Base-by-base conservation (phyloP, 306 rosid species). In the Citrullus mucosospermus region DNA sequence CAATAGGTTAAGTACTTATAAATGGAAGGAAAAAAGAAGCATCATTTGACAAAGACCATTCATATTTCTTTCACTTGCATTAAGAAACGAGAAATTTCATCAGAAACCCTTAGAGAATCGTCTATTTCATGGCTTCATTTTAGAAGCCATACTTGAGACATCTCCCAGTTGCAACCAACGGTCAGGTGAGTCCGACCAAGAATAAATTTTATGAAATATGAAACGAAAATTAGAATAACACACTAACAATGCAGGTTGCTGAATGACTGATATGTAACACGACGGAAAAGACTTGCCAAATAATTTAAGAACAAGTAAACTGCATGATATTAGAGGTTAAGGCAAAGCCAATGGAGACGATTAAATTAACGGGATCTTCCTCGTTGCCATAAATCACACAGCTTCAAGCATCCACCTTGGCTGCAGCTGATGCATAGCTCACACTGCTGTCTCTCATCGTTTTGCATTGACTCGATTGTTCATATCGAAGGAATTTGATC, bases 371-470 rank as follows among this genome's bases (percentile, higher is more conserved):
- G 20, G 20, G 60, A 28, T 30, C 69, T 28, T 62, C 36, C 51
- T 65, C 71, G 3, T 12, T 5, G 71, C 71, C 20, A 14, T 73
- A 51, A 73, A 32, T 74, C 78, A 54, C 63, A 74, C 82, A 82
- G 83, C 88, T 84, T 85, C 90, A 92, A 72, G 75, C 85, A 61
- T 90, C 91, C 68, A 83, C 39, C 82, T 85, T 93, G 66, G 98
- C 99, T 30, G 99, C 98, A 14, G 98, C 99, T 16, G 99, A 92
- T 80, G 99, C 99, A 83, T 92, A 96, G 81, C 99, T 96, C 46
- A 96, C 99, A 41, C 99, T 96, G 85, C 98, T 91, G 78, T 96
- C 99, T 83, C 93, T 85, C 67, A 41, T 80, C 61, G 83, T 88
- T 56, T 88, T 86, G 97, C 99, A 96, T 74, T 87, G 96, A 80